Conservation (phyloP, 192 early-diverging fungal genomes). For the Gigaspora rosea region DNA sequence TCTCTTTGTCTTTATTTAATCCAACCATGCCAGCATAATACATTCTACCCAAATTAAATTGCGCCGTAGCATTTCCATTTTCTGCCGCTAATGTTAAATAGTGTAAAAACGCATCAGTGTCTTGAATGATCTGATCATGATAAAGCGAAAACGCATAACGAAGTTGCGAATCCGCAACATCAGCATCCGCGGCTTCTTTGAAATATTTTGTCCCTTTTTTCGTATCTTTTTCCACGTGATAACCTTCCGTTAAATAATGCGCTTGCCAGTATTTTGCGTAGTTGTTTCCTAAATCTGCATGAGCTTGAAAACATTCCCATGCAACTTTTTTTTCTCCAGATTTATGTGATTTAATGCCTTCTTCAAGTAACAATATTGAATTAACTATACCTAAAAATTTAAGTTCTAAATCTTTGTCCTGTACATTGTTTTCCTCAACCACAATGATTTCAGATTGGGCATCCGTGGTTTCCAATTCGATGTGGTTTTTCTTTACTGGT, state of each 20-base stretch:
- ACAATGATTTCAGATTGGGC: not conserved
- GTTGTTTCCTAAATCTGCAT: constrained; percentile 15
- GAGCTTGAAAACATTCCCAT: constrained; percentile 23
- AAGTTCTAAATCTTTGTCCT: constrained; percentile 9
- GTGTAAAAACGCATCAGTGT: constrained; percentile 20
- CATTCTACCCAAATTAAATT: constrained; percentile 22
- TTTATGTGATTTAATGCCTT: constrained; percentile 29
- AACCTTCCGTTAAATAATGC: constrained; percentile 31
- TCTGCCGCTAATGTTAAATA: constrained; percentile 31
- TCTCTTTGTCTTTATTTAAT: constrained; percentile 2
- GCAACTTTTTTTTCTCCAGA: not conserved
- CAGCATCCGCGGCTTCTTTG: constrained; percentile 30
- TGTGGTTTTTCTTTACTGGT: not conserved
- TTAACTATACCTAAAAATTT: not conserved
- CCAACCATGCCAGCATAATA: constrained; percentile 25
- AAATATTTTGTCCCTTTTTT: constrained; percentile 25
- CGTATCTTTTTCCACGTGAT: constrained; percentile 4
- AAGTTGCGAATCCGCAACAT: constrained; percentile 27
- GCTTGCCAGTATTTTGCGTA: constrained; percentile 32
- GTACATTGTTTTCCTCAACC: not conserved
- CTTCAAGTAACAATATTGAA: constrained; percentile 17
- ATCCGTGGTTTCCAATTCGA: no score
- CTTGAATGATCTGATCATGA: constrained; percentile 6
- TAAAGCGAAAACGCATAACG: constrained; percentile 21
- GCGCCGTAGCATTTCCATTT: constrained; percentile 29